Evolutionary conservation across 768 basidiomycete species (phyloP).

Genomic region (Pilatotrama ljubarskyi): DNA sequence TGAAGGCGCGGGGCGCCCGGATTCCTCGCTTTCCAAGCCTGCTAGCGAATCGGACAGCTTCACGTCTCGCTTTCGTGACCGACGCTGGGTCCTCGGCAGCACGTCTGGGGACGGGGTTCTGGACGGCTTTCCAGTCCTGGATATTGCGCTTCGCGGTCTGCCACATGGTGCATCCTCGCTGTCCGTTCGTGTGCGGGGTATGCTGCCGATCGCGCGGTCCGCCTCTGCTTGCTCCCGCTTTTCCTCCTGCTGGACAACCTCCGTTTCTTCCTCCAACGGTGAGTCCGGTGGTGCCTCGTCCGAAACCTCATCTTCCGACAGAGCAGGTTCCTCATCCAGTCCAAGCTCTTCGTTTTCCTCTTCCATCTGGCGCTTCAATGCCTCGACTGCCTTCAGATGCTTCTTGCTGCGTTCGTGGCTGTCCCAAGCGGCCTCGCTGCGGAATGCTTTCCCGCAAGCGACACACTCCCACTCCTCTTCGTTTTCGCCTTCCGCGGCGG

Average conservation of each 20-base stretch:
- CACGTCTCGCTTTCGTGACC: conserved; percentile 2
- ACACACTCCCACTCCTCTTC: conserved; percentile 92
- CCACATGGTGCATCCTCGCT: conserved; percentile 15
- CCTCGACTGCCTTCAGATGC: conserved; percentile 86
- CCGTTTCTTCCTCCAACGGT: conserved; percentile 8
- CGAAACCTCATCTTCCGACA: conserved; percentile 19
- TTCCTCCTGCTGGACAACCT: neutral
- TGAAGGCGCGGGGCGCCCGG: neutral
- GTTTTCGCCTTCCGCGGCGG: conserved; percentile 66
- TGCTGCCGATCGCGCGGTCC: no score
- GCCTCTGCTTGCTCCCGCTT: neutral
- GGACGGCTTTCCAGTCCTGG: conserved; percentile 28
- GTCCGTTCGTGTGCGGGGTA: conserved; percentile 16
- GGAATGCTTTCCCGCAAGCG: conserved; percentile 87
- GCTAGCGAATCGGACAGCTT: neutral
- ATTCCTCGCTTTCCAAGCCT: neutral
- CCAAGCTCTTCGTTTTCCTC: conserved; percentile 70
- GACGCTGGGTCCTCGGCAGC: conserved; percentile 15
- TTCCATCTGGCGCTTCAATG: conserved; percentile 73
- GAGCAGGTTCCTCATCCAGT: conserved; percentile 38
- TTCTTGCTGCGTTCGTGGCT: conserved; percentile 97
- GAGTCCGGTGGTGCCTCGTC: conserved; percentile 1
- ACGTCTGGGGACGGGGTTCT: conserved; percentile 13
- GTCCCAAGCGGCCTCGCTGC: conserved; percentile 91
- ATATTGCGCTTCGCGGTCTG: no score